Percentiles rank a stretch among this genome's conserved stretches.
phyloP scores from a whole-genome alignment of 305 asterid genomes.

The Fraxinus greggii region DNA sequence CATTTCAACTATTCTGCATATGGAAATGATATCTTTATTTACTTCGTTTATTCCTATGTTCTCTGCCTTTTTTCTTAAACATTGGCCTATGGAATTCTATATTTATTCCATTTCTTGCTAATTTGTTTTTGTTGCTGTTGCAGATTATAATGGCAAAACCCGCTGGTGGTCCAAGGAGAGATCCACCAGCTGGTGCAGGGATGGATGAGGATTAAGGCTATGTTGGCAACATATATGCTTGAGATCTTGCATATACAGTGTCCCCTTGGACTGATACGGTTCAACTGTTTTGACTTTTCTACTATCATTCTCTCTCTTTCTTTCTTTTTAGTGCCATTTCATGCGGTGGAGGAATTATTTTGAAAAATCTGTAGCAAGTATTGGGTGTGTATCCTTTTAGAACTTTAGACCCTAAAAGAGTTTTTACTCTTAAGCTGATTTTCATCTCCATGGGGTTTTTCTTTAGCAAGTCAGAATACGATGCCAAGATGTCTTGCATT shows the following conservation, averaged over 20 bases:
- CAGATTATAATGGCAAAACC: conserved; percentile 98
- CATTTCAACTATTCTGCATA: neutral
- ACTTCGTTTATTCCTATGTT: neutral
- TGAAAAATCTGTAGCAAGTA: neutral
- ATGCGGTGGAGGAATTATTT: conserved; percentile 6
- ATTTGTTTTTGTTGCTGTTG: conserved; percentile 6
- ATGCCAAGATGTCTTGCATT: neutral
- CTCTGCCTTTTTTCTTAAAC: neutral
- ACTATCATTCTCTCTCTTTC: neutral
- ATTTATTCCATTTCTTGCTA: neutral
- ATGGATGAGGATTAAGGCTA: conserved; percentile 55
- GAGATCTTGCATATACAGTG: neutral
- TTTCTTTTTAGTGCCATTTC: neutral
- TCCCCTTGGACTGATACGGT: neutral
- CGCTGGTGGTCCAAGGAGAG: conserved; percentile 87
- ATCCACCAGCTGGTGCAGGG: conserved; percentile 36
- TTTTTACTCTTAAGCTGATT: neutral
- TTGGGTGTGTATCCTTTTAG: conserved; percentile 10
- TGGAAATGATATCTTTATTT: neutral
- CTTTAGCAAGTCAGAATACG: neutral
- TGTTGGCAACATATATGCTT: neutral
- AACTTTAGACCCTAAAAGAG: neutral
- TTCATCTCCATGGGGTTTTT: neutral
- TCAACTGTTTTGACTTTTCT: neutral
- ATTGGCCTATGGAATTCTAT: neutral